Conservation (phyloP, 2,329 filamentous ascomycete species). For the Coniochaeta hoffmannii region DNA sequence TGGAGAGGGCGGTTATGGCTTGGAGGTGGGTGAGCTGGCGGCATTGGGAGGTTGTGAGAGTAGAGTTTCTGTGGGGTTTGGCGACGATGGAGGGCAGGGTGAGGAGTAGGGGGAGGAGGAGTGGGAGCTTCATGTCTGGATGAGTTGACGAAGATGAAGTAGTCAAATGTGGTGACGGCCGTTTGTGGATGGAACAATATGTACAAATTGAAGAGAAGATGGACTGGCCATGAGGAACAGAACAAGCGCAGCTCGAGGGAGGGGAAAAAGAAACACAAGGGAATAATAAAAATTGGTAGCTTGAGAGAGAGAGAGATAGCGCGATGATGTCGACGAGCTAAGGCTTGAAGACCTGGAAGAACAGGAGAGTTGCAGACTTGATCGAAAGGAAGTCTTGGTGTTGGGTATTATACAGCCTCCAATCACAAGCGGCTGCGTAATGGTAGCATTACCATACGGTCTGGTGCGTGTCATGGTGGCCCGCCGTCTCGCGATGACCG, state of each 20-base stretch:
- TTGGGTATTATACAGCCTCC: neutral
- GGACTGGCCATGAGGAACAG: no score
- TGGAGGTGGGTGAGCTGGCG: constrained; percentile 21
- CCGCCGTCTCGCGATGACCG: neutral
- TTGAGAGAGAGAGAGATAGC: neutral
- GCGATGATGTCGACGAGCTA: neutral
- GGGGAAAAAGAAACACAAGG: no score
- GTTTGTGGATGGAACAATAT: no score
- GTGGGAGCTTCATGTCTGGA: neutral
- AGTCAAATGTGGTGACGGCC: no score
- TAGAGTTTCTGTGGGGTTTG: neutral
- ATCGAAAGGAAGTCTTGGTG: neutral
- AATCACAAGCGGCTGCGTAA: neutral
- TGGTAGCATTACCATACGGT: neutral
- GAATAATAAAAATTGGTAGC: no score
- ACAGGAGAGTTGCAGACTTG: neutral
- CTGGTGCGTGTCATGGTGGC: neutral
- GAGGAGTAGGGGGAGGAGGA: neutral
- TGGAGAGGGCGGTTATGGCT: constrained; percentile 21
- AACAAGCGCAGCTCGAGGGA: no score
- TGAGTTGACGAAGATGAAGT: neutral
- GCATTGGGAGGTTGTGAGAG: constrained; percentile 18
- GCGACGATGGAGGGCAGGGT: neutral
- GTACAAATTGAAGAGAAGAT: no score
- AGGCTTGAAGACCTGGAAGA: neutral